A percentile compares a stretch with the other conserved stretches of the same genome.
These are phyloP conservation scores for Colletotrichum tabaci DNA, from an alignment of 2,329 filamentous ascomycete species.

Conservation along the genomic window DNA sequence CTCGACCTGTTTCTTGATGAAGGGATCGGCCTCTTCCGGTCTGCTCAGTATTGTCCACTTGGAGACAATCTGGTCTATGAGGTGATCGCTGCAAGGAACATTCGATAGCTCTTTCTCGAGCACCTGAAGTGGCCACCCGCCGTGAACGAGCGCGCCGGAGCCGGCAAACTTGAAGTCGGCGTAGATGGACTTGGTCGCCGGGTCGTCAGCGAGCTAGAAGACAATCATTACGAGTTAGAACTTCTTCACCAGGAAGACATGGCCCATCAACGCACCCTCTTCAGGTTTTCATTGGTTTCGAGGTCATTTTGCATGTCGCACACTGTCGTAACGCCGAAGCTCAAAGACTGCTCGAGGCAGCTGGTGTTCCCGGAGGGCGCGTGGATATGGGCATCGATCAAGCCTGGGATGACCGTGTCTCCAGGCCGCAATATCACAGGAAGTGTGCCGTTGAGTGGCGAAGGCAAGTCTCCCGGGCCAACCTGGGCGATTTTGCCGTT, in stretches of 20 bases:
- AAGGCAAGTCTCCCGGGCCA: too few species aligned
- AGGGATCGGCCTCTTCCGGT: slow-evolving; percentile 57
- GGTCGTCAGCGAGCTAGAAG: slow-evolving; percentile 46
- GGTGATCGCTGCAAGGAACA: slow-evolving; percentile 11
- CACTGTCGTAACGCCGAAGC: slow-evolving; percentile 67
- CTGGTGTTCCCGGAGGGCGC: slow-evolving; percentile 54
- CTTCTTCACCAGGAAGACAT: too few species aligned
- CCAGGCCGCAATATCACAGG: too few species aligned
- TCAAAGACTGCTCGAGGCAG: slow-evolving; percentile 58
- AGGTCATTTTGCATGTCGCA: slow-evolving; percentile 43
- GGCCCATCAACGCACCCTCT: too few species aligned
- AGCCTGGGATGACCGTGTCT: slow-evolving; percentile 57
- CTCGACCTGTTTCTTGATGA: slow-evolving; percentile 53
- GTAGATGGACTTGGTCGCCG: slow-evolving; percentile 46
- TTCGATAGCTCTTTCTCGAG: slow-evolving; percentile 40
- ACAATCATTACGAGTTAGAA: too few species aligned
- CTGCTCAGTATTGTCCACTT: slow-evolving; percentile 61
- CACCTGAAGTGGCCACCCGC: slow-evolving; percentile 62
- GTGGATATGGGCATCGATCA: slow-evolving; percentile 67
- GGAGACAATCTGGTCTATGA: slow-evolving; percentile 46
- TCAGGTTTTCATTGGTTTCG: too few species aligned
- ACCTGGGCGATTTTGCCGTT: too few species aligned
- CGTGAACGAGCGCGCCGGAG: slow-evolving; percentile 64
- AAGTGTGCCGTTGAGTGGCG: too few species aligned
- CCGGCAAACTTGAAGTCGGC: slow-evolving; percentile 65